A percentile compares a stretch with the other conserved stretches of the same genome.
Conservation (phyloP, 352 stramenopile genomes). For the Phytophthora citricola region DNA sequence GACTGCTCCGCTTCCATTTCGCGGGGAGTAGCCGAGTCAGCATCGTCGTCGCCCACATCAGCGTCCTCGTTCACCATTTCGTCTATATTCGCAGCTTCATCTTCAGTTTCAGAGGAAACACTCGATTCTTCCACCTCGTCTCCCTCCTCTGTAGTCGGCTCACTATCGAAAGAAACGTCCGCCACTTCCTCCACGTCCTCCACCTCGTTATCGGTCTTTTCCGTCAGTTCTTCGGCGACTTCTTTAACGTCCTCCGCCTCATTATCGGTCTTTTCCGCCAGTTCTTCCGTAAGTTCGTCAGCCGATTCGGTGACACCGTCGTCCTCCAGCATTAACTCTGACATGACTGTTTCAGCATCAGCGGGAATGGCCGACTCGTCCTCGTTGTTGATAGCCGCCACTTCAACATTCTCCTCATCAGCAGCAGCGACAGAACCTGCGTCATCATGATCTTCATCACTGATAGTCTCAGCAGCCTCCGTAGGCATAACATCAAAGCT, state of each 20-base stretch:
- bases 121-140: background rate
- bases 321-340: slow-evolving; percentile 13
- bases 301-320: background rate
- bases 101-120: slow-evolving; percentile 8
- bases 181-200: slow-evolving; percentile 4
- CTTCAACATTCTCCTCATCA: slow-evolving; percentile 8
- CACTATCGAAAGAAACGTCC: background rate
- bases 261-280: background rate
- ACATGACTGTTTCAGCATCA: slow-evolving; percentile 3
- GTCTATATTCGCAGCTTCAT: background rate
- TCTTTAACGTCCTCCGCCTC: slow-evolving; percentile 3
- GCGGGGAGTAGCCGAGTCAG: background rate
- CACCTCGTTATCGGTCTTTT: slow-evolving; percentile 1
- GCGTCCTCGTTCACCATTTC: slow-evolving; percentile 2
- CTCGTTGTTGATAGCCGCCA: background rate
- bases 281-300: background rate
- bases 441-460: background rate
- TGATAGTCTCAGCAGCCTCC: background rate
- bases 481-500: background rate
- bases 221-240: background rate
- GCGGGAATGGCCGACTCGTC: slow-evolving; percentile 4
- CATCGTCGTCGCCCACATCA: slow-evolving; percentile 1
- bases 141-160: background rate
- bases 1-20: slow-evolving; percentile 10
- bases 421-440: background rate